Conservation (phyloP, 2,329 filamentous ascomycete species). For the Sphaceloma murrayae region DNA sequence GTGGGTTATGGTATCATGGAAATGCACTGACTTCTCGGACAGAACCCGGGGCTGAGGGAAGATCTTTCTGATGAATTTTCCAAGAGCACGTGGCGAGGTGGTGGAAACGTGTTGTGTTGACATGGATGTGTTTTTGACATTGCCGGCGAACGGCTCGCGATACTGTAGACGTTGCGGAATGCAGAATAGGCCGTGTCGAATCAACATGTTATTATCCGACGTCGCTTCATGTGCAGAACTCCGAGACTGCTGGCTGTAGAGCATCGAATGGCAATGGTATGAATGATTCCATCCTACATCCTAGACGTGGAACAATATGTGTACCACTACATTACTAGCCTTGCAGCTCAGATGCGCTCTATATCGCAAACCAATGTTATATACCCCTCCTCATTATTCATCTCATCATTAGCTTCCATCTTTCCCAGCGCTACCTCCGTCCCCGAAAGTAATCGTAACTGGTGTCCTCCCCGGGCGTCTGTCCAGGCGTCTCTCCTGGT, state of each 20-base stretch:
- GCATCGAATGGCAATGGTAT: no score
- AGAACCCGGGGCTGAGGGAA: no score
- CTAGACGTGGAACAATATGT: no score
- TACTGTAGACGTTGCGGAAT: conserved; percentile 13
- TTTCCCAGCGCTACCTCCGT: conserved; percentile 19
- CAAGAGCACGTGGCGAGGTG: not conserved
- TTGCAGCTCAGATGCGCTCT: not conserved
- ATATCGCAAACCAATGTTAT: not conserved
- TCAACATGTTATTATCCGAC: no score
- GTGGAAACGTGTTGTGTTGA: not conserved
- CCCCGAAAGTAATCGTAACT: conserved; percentile 34
- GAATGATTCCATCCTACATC: no score
- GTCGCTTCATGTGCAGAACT: no score
- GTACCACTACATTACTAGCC: no score
- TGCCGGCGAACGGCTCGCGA: conserved; percentile 6
- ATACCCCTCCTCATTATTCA: not conserved
- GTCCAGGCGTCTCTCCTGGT: conserved; percentile 25
- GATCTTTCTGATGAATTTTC: no score
- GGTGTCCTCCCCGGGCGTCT: conserved; percentile 30
- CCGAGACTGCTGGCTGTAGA: no score
- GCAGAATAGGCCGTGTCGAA: not conserved
- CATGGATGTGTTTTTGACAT: conserved; percentile 3
- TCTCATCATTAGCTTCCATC: conserved; percentile 5
- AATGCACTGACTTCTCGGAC: not conserved
- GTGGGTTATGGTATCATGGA: not conserved